These are phyloP conservation scores for Phellopilus nigrolimitatus DNA, from an alignment of 1,284 basidiomycete species.

Conservation along the genomic window DNA sequence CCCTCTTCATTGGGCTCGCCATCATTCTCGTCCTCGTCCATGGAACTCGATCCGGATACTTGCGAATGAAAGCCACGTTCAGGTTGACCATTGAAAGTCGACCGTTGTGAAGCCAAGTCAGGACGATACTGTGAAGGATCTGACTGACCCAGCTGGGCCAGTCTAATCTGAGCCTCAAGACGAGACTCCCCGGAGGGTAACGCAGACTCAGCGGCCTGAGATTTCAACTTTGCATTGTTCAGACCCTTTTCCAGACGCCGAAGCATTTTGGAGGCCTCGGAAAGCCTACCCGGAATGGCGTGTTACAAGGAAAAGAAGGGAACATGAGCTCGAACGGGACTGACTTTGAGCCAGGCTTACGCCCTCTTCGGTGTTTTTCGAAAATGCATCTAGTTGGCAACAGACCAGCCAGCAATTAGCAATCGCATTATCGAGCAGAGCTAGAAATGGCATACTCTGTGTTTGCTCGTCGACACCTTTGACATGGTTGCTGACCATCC, in stretches of 20 bases:
- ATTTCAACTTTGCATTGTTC: conserved; percentile 69
- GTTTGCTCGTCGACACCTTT: conserved; percentile 73
- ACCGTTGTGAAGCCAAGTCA: conserved; percentile 26
- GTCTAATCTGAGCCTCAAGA: conserved; percentile 27
- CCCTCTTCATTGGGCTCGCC: conserved; percentile 52
- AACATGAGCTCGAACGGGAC: conserved; percentile 24
- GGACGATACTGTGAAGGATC: conserved; percentile 11
- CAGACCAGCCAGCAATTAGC: conserved; percentile 21
- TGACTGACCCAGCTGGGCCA: conserved; percentile 28
- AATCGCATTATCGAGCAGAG: conserved; percentile 7
- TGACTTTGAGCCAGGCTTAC: conserved; percentile 85
- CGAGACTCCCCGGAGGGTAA: conserved; percentile 23
- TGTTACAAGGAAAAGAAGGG: conserved; percentile 18
- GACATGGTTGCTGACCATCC: conserved; percentile 68
- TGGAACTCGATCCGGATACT: conserved; percentile 35
- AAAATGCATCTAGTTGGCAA: conserved; percentile 58
- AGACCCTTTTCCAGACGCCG: conserved; percentile 78
- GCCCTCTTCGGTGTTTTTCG: conserved; percentile 79
- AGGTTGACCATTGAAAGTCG: conserved; percentile 30
- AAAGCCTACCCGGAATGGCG: conserved; percentile 46
- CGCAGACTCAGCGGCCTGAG: conserved; percentile 36
- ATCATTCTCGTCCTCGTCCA: conserved; percentile 57
- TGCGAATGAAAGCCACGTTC: conserved; percentile 19
- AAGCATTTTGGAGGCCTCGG: conserved; percentile 83
- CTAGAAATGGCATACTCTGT: conserved; percentile 46